These are phyloP conservation scores for Starmerella ratchasimensis DNA, from an alignment of 805 yeast species.

Conservation along the genomic window DNA sequence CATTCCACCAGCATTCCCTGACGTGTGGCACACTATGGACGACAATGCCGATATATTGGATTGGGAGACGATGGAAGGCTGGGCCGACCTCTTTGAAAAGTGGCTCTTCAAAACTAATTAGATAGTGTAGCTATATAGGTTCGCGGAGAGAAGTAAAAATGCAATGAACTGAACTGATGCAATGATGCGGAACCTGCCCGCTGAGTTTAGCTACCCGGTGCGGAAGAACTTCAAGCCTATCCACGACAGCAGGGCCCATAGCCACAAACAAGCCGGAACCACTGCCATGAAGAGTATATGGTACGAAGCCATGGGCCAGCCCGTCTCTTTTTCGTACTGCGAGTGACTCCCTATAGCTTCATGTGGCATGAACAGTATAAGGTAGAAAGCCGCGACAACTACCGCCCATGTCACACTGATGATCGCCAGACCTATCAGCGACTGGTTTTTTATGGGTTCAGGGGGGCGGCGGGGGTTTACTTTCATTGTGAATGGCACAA, in stretches of 20 bases:
- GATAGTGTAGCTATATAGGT: background rate
- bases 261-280: slow-evolving; percentile 34
- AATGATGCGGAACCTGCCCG: too few relatives aligned
- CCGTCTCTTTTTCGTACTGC: slow-evolving; percentile 22
- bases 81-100: slow-evolving; percentile 33
- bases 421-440: slow-evolving; percentile 8
- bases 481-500: too few relatives aligned
- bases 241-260: slow-evolving; percentile 69
- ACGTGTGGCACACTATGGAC: slow-evolving; percentile 37
- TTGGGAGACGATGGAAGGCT: slow-evolving; percentile 30
- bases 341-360: slow-evolving; percentile 4
- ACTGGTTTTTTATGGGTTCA: slow-evolving; percentile 6
- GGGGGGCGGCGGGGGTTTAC: slow-evolving; percentile 18
- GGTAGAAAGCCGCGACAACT: slow-evolving; percentile 5
- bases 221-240: slow-evolving; percentile 65
- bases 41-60: slow-evolving; percentile 36
- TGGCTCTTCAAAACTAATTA: slow-evolving; percentile 23
- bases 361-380: slow-evolving; percentile 1
- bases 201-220: slow-evolving; percentile 40
- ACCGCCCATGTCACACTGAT: slow-evolving; percentile 11
- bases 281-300: slow-evolving; percentile 27
- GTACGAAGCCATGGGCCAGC: slow-evolving; percentile 31
- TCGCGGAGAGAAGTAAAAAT: background rate
- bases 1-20: slow-evolving; percentile 41
- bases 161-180: background rate